Conservation (phyloP, 176 grass and related monocot genomes). For the Typha latifolia region DNA sequence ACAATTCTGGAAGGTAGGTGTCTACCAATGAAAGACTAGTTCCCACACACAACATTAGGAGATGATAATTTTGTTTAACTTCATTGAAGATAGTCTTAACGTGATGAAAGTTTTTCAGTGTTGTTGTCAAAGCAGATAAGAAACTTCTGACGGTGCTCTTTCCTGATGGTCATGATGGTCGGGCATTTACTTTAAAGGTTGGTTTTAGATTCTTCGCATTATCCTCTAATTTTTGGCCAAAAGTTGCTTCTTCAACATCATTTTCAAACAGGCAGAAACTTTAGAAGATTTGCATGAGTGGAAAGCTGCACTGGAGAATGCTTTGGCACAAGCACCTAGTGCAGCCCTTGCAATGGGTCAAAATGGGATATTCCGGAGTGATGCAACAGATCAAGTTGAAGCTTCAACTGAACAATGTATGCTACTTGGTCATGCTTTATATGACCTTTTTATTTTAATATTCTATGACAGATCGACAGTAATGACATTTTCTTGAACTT, state of each 20-base stretch:
- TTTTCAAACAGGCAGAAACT: conserved; percentile 66
- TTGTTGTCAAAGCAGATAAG: conserved; percentile 90
- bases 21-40: conserved; percentile 1
- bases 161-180: conserved; percentile 77
- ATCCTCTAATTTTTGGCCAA: too few species aligned
- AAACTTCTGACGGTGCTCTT: conserved; percentile 85
- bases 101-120: conserved; percentile 37
- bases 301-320: conserved; percentile 88
- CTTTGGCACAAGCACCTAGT: conserved; percentile 74
- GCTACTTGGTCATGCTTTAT: conserved; percentile 7
- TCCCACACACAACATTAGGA: neutral
- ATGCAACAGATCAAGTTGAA: conserved; percentile 45
- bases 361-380: conserved; percentile 70
- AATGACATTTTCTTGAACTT: too few species aligned
- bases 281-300: conserved; percentile 81
- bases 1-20: conserved; percentile 87
- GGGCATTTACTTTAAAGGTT: conserved; percentile 92
- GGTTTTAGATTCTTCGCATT: conserved; percentile 8
- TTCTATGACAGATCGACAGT: too few species aligned
- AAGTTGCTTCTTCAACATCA: conserved; percentile 12
- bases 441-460: neutral
- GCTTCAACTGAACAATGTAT: conserved; percentile 60
- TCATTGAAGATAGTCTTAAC: neutral
- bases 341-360: conserved; percentile 43
- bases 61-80: conserved; percentile 25